Percentiles rank a stretch among this genome's conserved stretches.
phyloP scores from a whole-genome alignment of 768 basidiomycete genomes.

The Naganishia vishniacii region DNA sequence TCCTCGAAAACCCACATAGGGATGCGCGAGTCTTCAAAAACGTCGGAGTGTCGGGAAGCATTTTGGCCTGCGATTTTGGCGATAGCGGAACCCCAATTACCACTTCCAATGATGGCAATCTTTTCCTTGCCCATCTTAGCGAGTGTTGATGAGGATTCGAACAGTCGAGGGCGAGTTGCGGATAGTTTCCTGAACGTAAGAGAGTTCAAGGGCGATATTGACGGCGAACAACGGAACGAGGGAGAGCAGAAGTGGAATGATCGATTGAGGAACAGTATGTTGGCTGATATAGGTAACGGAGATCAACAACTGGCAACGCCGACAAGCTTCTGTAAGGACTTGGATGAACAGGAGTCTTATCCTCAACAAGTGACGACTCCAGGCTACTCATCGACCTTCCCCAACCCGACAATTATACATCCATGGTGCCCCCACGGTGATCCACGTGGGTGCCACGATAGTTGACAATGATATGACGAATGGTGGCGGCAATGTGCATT shows the following conservation, averaged over 20 bases:
- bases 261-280: constrained; percentile 15
- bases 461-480: not conserved
- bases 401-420: too few species aligned
- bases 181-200: not conserved
- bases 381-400: too few species aligned
- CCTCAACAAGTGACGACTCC: too few species aligned
- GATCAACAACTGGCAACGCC: too few species aligned
- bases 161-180: not conserved
- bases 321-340: too few species aligned
- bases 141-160: not conserved
- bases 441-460: not conserved
- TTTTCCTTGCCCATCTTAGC: constrained; percentile 38
- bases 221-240: not conserved
- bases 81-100: constrained; percentile 52
- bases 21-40: constrained; percentile 49
- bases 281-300: too few species aligned
- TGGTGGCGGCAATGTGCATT: not conserved
- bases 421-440: not conserved
- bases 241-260: not conserved
- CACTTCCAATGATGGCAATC: constrained; percentile 48
- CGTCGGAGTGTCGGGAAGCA: constrained; percentile 43
- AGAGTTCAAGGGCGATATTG: not conserved
- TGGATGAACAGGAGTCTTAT: too few species aligned
- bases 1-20: constrained; percentile 52
- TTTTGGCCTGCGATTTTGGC: constrained; percentile 48